Conservation (phyloP, 805 yeast species). For the Nakazawaea ishiwadae region DNA sequence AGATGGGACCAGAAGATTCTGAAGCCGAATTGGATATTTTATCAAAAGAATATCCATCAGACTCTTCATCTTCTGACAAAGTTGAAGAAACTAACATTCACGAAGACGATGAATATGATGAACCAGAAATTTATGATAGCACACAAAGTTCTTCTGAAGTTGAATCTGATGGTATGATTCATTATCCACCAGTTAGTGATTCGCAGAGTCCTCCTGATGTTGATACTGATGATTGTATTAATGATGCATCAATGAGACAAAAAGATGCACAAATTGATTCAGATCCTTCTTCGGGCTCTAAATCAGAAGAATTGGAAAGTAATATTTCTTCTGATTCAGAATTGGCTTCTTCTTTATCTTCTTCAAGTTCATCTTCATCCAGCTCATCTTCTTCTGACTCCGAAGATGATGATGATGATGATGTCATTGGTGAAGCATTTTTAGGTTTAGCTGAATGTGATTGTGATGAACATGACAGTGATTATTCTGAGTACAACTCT, state of each 20-base stretch:
- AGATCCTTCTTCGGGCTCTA: neutral
- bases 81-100: no score
- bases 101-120: no score
- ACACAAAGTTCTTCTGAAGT: no score
- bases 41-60: no score
- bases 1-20: no score
- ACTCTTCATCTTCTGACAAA: no score
- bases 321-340: neutral
- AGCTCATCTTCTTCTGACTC: neutral
- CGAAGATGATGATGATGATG: neutral
- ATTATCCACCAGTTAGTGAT: neutral
- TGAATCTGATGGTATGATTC: no score
- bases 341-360: no score
- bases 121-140: no score
- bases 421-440: neutral
- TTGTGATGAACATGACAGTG: neutral
- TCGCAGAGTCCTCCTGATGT: neutral
- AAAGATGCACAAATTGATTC: neutral
- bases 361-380: no score
- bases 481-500: neutral
- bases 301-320: neutral
- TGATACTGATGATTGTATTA: neutral
- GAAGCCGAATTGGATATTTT: no score
- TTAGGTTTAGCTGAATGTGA: neutral
- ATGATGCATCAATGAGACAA: neutral